phyloP scores from a whole-genome alignment of 768 basidiomycete genomes.

The Cystobasidium tubakii region DNA sequence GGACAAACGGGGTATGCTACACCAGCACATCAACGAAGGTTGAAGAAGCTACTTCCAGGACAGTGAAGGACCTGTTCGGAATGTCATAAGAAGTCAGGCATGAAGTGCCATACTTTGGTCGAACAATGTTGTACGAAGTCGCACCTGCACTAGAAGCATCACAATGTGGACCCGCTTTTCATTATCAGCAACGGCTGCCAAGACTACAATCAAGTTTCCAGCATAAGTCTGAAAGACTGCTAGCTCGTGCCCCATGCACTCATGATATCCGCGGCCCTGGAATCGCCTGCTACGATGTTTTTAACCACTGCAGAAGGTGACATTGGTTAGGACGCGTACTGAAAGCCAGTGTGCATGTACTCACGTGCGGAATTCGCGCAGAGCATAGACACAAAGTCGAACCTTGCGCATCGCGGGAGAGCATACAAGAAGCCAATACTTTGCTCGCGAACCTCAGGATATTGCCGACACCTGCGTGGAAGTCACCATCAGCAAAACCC shows the following conservation, averaged over 20 bases:
- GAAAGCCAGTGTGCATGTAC: not conserved
- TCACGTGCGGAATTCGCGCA: constrained; percentile 17
- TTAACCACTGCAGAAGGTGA: not conserved
- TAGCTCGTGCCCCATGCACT: not conserved
- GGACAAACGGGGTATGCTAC: constrained; percentile 5
- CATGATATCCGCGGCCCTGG: not conserved
- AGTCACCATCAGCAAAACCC: not conserved
- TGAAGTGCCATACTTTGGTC: no score
- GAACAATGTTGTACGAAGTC: no score
- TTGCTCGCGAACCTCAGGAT: not conserved
- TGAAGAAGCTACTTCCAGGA: not conserved
- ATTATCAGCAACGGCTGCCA: no score
- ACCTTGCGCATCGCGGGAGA: not conserved
- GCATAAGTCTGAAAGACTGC: not conserved
- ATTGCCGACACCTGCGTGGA: not conserved
- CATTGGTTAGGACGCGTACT: no score
- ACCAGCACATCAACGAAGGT: not conserved
- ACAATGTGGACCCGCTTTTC: no score
- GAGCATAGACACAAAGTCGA: constrained; percentile 35
- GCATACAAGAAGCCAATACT: not conserved
- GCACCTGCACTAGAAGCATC: no score
- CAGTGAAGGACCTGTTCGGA: no score
- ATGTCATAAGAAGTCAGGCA: no score
- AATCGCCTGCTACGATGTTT: not conserved
- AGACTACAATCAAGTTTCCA: no score